These are phyloP conservation scores for Blastosporella zonata DNA, from an alignment of 1,284 basidiomycete genomes.

Conservation along the genomic window DNA sequence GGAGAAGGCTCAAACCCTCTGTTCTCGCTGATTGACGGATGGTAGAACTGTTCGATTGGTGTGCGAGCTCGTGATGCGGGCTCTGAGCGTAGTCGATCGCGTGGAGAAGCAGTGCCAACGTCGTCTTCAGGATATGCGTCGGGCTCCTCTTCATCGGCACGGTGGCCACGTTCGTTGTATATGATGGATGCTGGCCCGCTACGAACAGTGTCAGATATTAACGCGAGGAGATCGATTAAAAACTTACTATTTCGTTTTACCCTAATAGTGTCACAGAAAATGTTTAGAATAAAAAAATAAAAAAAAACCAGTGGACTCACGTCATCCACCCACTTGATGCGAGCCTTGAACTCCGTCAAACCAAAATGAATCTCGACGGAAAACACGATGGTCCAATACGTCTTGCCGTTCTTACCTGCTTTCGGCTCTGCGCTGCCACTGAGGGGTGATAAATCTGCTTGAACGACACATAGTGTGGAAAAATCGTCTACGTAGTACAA, in stretches of 20 bases:
- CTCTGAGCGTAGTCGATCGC: slow-evolving; percentile 25
- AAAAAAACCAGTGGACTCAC: slow-evolving; percentile 37
- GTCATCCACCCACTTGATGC: slow-evolving; percentile 78
- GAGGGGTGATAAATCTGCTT: slow-evolving; percentile 69
- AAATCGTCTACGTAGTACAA: slow-evolving; percentile 48
- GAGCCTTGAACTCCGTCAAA: slow-evolving; percentile 72
- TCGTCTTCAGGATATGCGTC: slow-evolving; percentile 57
- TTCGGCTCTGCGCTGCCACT: slow-evolving; percentile 67
- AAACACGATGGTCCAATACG: slow-evolving; percentile 78
- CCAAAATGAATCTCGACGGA: slow-evolving; percentile 81
- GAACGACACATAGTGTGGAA: slow-evolving; percentile 72
- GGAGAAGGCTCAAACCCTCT: slow-evolving; percentile 17
- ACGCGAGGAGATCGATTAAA: background rate
- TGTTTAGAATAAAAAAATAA: slow-evolving; percentile 9
- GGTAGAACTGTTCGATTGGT: slow-evolving; percentile 28
- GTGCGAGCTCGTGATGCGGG: slow-evolving; percentile 31
- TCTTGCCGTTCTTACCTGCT: slow-evolving; percentile 57
- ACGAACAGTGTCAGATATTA: slow-evolving; percentile 3
- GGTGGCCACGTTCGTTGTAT: slow-evolving; percentile 73
- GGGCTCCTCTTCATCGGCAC: slow-evolving; percentile 67
- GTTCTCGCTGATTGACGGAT: slow-evolving; percentile 23
- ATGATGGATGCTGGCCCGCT: slow-evolving; percentile 77
- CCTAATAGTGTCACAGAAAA: slow-evolving; percentile 33
- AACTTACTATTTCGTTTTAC: slow-evolving; percentile 61
- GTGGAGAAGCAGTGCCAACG: slow-evolving; percentile 25